Percentiles rank a stretch among this genome's conserved stretches.
Evolutionary conservation across 495 filamentous ascomycete species (phyloP).

Genomic region (Neurospora sp.): DNA sequence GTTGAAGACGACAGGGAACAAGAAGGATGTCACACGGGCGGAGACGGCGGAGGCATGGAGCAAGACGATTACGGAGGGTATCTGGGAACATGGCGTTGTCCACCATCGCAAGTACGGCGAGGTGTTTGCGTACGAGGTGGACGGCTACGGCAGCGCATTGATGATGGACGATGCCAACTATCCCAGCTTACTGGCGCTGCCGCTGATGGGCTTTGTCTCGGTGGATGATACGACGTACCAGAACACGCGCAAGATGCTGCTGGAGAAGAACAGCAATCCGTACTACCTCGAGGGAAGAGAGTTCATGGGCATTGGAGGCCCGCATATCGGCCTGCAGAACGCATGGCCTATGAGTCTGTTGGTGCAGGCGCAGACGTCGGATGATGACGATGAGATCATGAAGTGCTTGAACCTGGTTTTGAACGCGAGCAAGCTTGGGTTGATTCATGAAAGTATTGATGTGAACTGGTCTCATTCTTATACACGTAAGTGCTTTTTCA

Average conservation of each 20-base stretch:
- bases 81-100: slow-evolving; percentile 89
- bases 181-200: slow-evolving; percentile 79
- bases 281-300: slow-evolving; percentile 74
- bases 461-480: slow-evolving; percentile 66
- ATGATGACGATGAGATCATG: slow-evolving; percentile 75
- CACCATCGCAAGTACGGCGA: slow-evolving; percentile 69
- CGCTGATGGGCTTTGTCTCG: slow-evolving; percentile 74
- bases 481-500: slow-evolving; percentile 48
- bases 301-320: slow-evolving; percentile 76
- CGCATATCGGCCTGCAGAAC: slow-evolving; percentile 69
- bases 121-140: slow-evolving; percentile 95
- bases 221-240: slow-evolving; percentile 59
- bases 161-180: slow-evolving; percentile 98
- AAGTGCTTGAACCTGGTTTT: slow-evolving; percentile 62
- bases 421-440: slow-evolving; percentile 58
- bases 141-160: slow-evolving; percentile 84
- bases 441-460: slow-evolving; percentile 89
- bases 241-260: slow-evolving; percentile 88
- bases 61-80: slow-evolving; percentile 58
- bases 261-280: slow-evolving; percentile 69
- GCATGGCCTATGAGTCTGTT: slow-evolving; percentile 98
- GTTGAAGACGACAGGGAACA: slow-evolving; percentile 47
- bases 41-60: slow-evolving; percentile 51
- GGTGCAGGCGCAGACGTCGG: slow-evolving; percentile 81
- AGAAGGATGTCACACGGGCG: slow-evolving; percentile 35